phyloP scores from a whole-genome alignment of 208 protist genomes.

The Acanthamoeba rhysodes region DNA sequence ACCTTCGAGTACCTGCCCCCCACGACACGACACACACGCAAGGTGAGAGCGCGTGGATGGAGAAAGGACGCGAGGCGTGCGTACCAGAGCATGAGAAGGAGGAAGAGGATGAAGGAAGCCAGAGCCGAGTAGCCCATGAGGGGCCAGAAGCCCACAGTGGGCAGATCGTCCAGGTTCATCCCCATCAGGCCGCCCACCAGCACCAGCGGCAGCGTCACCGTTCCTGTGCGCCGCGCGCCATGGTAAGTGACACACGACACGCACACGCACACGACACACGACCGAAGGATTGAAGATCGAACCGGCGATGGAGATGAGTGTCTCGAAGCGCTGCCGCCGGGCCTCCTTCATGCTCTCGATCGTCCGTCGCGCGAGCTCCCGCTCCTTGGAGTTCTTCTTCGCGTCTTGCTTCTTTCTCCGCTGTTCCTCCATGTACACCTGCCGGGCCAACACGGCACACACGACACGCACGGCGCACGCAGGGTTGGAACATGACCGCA shows the following conservation, averaged over 20 bases:
- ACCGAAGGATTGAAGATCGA: not conserved
- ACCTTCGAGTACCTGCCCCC: not conserved
- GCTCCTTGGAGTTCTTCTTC: not conserved
- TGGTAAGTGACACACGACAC: not conserved
- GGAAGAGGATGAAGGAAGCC: not conserved
- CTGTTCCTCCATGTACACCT: not conserved
- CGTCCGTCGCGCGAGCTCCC: not conserved
- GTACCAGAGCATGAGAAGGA: conserved; percentile 28
- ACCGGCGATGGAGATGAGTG: conserved; percentile 13
- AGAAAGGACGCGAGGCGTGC: not conserved
- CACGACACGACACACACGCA: no score
- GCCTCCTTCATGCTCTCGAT: not conserved
- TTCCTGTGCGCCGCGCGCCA: not conserved
- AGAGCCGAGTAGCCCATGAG: not conserved
- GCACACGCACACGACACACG: no score
- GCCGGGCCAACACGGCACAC: not conserved
- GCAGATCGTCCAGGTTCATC: conserved; percentile 21
- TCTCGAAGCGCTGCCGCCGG: conserved; percentile 21
- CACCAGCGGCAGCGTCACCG: conserved; percentile 32
- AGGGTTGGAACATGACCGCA: not conserved
- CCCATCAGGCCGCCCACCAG: conserved; percentile 25
- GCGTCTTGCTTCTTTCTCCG: not conserved
- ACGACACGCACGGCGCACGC: no score
- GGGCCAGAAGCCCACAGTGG: not conserved
- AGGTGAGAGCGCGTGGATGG: not conserved